Percentiles rank a stretch among this genome's conserved stretches.
Conservation (phyloP, 345 rosid genomes). For the Eucalyptus shirleyi region DNA sequence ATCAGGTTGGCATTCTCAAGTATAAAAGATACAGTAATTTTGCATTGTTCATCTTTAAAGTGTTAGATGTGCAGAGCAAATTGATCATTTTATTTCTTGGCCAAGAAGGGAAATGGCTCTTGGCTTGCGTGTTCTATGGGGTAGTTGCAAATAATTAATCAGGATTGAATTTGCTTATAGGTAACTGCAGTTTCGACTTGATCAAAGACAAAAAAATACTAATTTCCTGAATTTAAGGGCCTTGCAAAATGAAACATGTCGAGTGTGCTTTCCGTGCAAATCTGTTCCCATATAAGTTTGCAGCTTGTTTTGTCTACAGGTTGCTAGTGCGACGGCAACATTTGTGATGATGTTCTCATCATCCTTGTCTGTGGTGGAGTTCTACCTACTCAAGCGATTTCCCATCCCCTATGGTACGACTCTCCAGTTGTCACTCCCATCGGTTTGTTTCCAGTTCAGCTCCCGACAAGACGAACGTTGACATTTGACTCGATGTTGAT, state of each 20-base stretch:
- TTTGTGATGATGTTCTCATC: conserved; percentile 99
- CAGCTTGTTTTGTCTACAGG: conserved; percentile 18
- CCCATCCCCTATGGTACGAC: conserved; percentile 75
- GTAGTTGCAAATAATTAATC: not conserved
- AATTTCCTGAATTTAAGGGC: not conserved
- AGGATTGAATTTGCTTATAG: not conserved
- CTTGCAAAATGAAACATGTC: not conserved
- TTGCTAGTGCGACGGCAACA: conserved; percentile 95
- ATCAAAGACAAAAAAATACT: not conserved
- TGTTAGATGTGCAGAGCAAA: not conserved
- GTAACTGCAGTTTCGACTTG: not conserved
- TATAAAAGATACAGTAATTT: not conserved
- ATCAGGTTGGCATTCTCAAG: not conserved
- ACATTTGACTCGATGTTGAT: not conserved
- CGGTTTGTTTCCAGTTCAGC: not conserved
- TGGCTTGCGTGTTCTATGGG: not conserved
- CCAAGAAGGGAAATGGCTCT: not conserved
- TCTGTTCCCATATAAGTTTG: not conserved
- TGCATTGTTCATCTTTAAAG: not conserved
- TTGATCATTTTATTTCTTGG: not conserved
- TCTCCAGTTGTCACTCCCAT: not conserved
- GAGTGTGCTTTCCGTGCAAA: not conserved
- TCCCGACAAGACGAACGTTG: not conserved
- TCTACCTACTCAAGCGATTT: conserved; percentile 83
- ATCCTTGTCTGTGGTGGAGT: conserved; percentile 90